Conservation (phyloP, 345 rosid genomes). For the Gynandropsis gynandra region DNA sequence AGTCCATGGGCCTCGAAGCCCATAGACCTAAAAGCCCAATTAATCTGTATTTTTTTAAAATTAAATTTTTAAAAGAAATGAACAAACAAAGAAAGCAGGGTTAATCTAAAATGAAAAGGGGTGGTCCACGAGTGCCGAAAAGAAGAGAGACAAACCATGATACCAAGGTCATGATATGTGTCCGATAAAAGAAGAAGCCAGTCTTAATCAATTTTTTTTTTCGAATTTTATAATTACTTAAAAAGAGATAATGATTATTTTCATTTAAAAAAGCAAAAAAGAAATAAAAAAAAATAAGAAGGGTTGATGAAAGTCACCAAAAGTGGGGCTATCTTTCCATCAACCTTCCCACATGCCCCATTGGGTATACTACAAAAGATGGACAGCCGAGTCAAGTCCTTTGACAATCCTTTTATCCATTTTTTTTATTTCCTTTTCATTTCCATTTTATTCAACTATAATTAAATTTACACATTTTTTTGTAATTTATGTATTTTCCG, state of each 20-base stretch:
- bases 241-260: constrained; percentile 15
- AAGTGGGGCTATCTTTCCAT: constrained; percentile 25
- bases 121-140: constrained; percentile 14
- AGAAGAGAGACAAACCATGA: constrained; percentile 49
- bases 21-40: too few species aligned
- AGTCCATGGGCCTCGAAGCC: too few species aligned
- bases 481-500: too few species aligned
- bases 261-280: constrained; percentile 8
- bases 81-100: constrained; percentile 4
- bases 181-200: constrained; percentile 44
- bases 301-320: constrained; percentile 24
- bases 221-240: constrained; percentile 28
- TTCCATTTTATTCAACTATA: too few species aligned
- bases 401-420: constrained; percentile 18
- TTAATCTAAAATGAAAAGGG: not conserved
- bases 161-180: constrained; percentile 53
- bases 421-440: not conserved
- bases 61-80: constrained; percentile 17
- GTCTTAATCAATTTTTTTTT: constrained; percentile 41
- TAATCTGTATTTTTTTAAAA: not conserved
- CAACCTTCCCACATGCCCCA: constrained; percentile 42
- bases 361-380: constrained; percentile 26
- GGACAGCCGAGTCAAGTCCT: constrained; percentile 42
- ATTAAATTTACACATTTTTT: too few species aligned
- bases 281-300: not conserved